phyloP scores from a whole-genome alignment of 2,329 filamentous ascomycete genomes.

The Nigrospora osmanthi region DNA sequence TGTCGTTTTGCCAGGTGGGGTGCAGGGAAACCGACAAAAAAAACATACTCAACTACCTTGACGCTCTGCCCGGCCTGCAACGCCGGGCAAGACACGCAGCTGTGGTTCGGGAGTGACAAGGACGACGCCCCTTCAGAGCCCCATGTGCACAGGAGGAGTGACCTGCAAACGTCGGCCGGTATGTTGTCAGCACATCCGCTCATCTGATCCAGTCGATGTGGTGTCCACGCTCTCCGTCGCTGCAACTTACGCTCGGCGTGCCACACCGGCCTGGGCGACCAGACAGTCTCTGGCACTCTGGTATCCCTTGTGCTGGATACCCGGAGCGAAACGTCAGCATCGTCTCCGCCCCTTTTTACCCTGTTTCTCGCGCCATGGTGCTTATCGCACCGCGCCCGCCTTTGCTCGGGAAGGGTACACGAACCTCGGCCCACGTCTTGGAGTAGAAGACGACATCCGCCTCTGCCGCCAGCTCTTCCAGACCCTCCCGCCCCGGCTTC shows the following conservation, averaged over 20 bases:
- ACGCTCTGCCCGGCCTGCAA: conserved; percentile 27
- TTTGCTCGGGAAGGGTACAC: conserved; percentile 9
- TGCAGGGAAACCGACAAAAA: too few relatives aligned
- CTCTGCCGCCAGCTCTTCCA: conserved; percentile 49
- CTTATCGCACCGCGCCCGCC: neutral
- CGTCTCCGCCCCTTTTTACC: neutral
- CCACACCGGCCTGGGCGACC: conserved; percentile 19
- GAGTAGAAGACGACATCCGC: conserved; percentile 72
- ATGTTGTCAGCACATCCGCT: conserved; percentile 12
- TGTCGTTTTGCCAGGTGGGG: too few relatives aligned
- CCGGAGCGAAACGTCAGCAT: conserved; percentile 8
- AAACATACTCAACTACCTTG: conserved; percentile 52
- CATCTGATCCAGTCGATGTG: too few relatives aligned
- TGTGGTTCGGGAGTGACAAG: conserved; percentile 26
- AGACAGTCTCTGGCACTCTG: conserved; percentile 19
- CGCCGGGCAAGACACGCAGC: conserved; percentile 33
- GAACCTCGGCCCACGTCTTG: conserved; percentile 60
- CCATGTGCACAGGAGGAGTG: conserved; percentile 35
- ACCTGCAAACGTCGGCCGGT: conserved; percentile 17
- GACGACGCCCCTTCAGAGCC: conserved; percentile 36
- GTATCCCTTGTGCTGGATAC: conserved; percentile 18
- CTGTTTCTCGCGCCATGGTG: neutral
- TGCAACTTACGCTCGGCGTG: conserved; percentile 23
- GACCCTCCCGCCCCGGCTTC: conserved; percentile 55
- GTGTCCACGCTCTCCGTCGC: neutral